phyloP scores from a whole-genome alignment of 2,329 filamentous ascomycete species.

The Epichloe brachyelytri region DNA sequence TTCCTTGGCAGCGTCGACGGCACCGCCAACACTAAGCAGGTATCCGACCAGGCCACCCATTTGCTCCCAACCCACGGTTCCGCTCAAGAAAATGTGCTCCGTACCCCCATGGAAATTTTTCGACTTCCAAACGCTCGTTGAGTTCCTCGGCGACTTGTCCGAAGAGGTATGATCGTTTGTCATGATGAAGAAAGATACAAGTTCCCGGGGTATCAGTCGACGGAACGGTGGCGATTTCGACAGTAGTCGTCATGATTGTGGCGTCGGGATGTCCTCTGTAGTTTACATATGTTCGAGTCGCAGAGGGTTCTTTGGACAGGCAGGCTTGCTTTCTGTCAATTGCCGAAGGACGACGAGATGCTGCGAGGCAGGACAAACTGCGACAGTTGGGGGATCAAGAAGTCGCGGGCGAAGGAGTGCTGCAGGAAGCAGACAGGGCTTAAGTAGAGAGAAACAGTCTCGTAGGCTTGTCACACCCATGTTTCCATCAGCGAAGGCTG shows the following conservation, averaged over 20 bases:
- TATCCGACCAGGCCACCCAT: slow-evolving; percentile 75
- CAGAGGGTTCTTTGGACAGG: background rate
- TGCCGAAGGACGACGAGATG: background rate
- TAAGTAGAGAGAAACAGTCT: background rate
- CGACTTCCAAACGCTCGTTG: slow-evolving; percentile 65
- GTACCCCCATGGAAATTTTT: slow-evolving; percentile 52
- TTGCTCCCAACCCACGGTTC: slow-evolving; percentile 60
- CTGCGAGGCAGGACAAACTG: background rate
- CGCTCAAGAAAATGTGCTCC: slow-evolving; percentile 72
- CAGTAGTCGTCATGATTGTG: slow-evolving; percentile 52
- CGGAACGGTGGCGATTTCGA: slow-evolving; percentile 68
- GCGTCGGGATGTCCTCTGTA: background rate
- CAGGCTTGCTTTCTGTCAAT: background rate
- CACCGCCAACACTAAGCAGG: slow-evolving; percentile 71
- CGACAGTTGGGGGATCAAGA: background rate
- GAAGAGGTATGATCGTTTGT: slow-evolving; percentile 72
- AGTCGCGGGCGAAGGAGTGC: background rate
- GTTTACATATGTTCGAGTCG: background rate
- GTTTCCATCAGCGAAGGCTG: slow-evolving; percentile 3
- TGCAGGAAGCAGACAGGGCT: background rate
- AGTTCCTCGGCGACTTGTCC: slow-evolving; percentile 69
- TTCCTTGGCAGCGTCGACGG: slow-evolving; percentile 35
- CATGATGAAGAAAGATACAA: slow-evolving; percentile 64
- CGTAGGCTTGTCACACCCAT: slow-evolving; percentile 3
- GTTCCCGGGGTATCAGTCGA: slow-evolving; percentile 82